These are phyloP conservation scores for Fusarium xyrophilum DNA, from an alignment of 2,329 filamentous ascomycete species.

Conservation along the genomic window DNA sequence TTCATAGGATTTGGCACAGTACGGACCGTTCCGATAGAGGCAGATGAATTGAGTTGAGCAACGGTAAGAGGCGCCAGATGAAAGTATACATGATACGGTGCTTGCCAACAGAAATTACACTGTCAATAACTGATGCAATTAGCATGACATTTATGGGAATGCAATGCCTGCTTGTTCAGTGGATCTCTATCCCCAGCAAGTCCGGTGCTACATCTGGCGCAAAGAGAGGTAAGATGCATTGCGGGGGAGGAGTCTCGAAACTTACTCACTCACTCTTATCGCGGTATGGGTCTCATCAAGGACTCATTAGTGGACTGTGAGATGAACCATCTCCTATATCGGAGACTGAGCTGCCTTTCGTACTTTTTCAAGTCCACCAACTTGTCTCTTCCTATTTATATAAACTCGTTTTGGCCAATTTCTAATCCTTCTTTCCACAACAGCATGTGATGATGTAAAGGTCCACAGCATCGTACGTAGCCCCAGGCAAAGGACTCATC, in stretches of 20 bases:
- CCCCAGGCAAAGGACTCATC: neutral
- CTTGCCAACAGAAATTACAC: neutral
- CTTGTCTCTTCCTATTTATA: neutral
- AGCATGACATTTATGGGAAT: neutral
- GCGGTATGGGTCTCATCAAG: neutral
- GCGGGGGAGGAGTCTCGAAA: conserved; percentile 19
- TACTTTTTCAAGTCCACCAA: neutral
- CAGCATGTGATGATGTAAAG: neutral
- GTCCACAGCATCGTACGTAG: too few relatives aligned
- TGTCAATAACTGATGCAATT: neutral
- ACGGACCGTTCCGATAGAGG: conserved; percentile 6
- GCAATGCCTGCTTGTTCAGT: conserved; percentile 1
- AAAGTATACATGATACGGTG: neutral
- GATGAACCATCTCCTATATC: neutral
- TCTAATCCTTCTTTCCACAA: too few relatives aligned
- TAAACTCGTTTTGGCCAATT: rapidly evolving
- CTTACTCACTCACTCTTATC: neutral
- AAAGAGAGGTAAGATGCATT: conserved; percentile 28
- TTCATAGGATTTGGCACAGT: neutral
- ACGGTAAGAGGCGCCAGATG: neutral
- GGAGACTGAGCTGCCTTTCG: rapidly evolving
- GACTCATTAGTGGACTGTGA: neutral
- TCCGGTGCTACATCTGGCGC: neutral
- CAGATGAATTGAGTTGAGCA: neutral
- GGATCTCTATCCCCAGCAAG: neutral